A percentile compares a stretch with the other conserved stretches of the same genome.
These are phyloP conservation scores for Beauveria australis DNA, from an alignment of 2,329 filamentous ascomycete species.

Conservation along the genomic window DNA sequence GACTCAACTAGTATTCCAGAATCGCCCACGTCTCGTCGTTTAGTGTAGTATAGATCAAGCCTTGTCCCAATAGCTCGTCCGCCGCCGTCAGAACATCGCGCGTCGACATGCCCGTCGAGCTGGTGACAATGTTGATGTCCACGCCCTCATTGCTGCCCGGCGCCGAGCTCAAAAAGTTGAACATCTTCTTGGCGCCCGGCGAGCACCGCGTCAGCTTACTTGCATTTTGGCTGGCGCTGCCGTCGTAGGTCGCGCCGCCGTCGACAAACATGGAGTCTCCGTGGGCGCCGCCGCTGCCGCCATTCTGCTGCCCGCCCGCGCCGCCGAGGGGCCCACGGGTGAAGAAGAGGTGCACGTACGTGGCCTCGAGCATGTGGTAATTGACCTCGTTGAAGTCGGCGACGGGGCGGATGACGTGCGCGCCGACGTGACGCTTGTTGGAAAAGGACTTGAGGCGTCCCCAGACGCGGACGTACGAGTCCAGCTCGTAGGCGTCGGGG, in stretches of 20 bases:
- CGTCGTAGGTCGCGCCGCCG: constrained; percentile 30
- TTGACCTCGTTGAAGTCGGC: constrained; percentile 86
- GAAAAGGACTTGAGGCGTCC: constrained; percentile 79
- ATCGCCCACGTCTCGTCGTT: constrained; percentile 91
- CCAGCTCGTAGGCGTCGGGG: constrained; percentile 52
- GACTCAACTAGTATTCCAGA: constrained; percentile 50
- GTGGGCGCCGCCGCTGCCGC: constrained; percentile 21
- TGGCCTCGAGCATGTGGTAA: constrained; percentile 85
- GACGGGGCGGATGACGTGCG: constrained; percentile 72
- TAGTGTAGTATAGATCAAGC: constrained; percentile 80
- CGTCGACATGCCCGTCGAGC: constrained; percentile 54
- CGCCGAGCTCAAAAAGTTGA: constrained; percentile 56
- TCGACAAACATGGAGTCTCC: constrained; percentile 26
- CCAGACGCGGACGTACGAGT: constrained; percentile 78
- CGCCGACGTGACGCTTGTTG: constrained; percentile 72
- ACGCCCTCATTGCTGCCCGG: constrained; percentile 74
- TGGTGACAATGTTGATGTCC: constrained; percentile 69
- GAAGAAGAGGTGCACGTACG: constrained; percentile 79
- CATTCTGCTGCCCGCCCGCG: constrained; percentile 25
- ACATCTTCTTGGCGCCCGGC: constrained; percentile 59
- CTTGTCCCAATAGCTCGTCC: constrained; percentile 67
- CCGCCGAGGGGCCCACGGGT: constrained; percentile 55
- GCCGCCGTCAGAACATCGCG: constrained; percentile 67
- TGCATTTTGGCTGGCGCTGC: constrained; percentile 19
- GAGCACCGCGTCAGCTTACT: constrained; percentile 42